Evolutionary conservation across 2,329 filamentous ascomycete species (phyloP), one percentile per base, ranked within the genome.

Genomic region (Blastomyces emzantsi): DNA sequence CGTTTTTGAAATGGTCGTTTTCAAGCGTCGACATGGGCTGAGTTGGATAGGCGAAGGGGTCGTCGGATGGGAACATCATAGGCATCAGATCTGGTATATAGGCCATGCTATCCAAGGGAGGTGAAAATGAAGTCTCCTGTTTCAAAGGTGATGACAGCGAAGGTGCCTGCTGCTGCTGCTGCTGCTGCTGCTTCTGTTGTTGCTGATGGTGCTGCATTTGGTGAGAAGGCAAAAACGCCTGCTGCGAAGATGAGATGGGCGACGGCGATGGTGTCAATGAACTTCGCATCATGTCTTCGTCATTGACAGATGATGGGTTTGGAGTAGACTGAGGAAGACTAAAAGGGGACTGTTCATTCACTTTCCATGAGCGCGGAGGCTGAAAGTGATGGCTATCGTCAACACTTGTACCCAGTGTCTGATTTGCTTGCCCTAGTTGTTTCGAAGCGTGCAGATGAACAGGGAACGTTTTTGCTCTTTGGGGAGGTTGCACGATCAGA

Each of bases 61-160:
- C 79, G 63, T 77, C 76, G 1, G 79, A 80, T 3, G 79, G 79
- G 65, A 78, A 81, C 79, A 81, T 81, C 68, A 81, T 78, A 9
- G 77, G 77, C 74, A 78, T 79, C 49, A 81, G 71, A 67, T 81
- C 79, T 1, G 78, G 78, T 19, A 81, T 72, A 62, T 75, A 74
- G 47, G 66, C 66, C 8, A 68, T 61, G 58, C 70, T 73, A 41
- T 70, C 69, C 62, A 77, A 72, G 49, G 72, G 73, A 47, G 74
- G 75, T 15, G 74, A 66, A 64, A 73, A 75, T 19, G 70, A 69
- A 25, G 67, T 60, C 9, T 63, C 55, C 5, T 64, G 64, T 30
- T 66, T 65, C 28, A 61, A 19, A 17, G 64, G 57, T n/a, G 54
- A 62, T 15, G 60, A 51, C 28, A 59, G 36, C 8, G 49, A 52